Evolutionary conservation across 768 basidiomycete genomes (phyloP), one percentile per base, ranked within the genome.

Genomic region (Ramaria rubella): DNA sequence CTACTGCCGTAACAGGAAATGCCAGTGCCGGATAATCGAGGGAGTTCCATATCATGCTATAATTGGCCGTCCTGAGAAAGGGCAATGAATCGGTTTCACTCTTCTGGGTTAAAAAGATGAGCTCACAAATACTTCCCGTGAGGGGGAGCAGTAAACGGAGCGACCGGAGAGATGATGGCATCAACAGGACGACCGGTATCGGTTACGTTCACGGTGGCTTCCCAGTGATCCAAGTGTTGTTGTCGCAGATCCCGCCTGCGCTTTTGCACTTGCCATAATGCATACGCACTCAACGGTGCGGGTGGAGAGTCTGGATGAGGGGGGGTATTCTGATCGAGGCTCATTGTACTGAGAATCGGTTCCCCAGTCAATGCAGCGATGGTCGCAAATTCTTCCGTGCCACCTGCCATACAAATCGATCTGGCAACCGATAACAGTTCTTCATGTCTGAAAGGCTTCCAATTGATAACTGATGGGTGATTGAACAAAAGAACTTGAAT

Each of bases 181-280:
- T 91, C 90, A 4, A 90, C 77, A 5, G 87, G 84, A 2, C 90
- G 70, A 1, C 84, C 86, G 0, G 86, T 90, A 0, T 79, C 80
- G 0, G 87, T 90, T 15, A 62, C 45, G 0, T 52, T 59, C 9
- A 61, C 69, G 0, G 82, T 85, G 4, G 68, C 72, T 50, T 83
- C 75, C 87, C 87, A 90, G 48, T 79, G 69, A 48, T 82, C 77
- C 44, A 86, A 67, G 63, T 87, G 81, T 50, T 76, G 73, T 60
- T 81, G 71, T 23, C 85, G 77, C 29, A 85, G 60, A 12, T 75
- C 73, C 4, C 67, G 68, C 61, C 75, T 77, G 62, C 66, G 63
- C 62, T 78, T 81, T 26, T 87, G 85, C 6, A 81, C 42, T 62
- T 86, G 80, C 87, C 87, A 91, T 12, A 48, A n/a, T 26, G 23